Base-by-base conservation (phyloP, 768 basidiomycete species). In the Suillus plorans region DNA sequence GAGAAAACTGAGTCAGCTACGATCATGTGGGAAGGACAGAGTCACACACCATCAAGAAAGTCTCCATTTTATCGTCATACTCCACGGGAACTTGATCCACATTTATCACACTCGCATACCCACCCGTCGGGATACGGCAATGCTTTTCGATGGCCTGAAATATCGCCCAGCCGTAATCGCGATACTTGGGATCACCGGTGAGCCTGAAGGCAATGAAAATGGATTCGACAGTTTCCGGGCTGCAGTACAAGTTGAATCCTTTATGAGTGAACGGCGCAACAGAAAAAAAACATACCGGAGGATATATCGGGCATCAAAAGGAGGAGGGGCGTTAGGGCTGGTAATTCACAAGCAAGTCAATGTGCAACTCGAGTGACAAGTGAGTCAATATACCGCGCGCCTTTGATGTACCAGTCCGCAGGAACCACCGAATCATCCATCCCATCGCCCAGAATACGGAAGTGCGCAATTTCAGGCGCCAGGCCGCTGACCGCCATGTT, bases 201-300 rank as follows among this genome's bases (percentile, higher is more conserved):
- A 95, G 80, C n/a, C 96, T 86, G 76, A 83, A 97, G 1, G 94
- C 95, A 52, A 95, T 80, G 82, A 98, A 97, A 47, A 97, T 86
- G 0, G 93, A 95, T 75, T 99, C 96, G 31, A 95, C 85, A 2
- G 96, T 99, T 80, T 99, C 96, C 2, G 96, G 96, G 8, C 93
- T 90, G 69, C 9, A 47, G 22, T 41, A 41, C n/a, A 61, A 16
- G 61, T 6, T 42, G 61, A 59, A 20, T 37, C n/a, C 47, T 41
- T 36, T 14, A 25, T 9, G 25, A 14, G 18, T 12, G 22, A 47
- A 37, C 52, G 14, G 37, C 31, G 31, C 47, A 41, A 59, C 22
- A 57, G 49, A 37, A 31, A 52, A 53, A n/a, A 44, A 61, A 73
- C 82, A 31, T 64, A 86, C 86, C 95, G 87, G 10, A 99, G 87